These are phyloP conservation scores for Pestalotiopsis sp. DNA, from an alignment of 2,329 filamentous ascomycete species.

Conservation along the genomic window DNA sequence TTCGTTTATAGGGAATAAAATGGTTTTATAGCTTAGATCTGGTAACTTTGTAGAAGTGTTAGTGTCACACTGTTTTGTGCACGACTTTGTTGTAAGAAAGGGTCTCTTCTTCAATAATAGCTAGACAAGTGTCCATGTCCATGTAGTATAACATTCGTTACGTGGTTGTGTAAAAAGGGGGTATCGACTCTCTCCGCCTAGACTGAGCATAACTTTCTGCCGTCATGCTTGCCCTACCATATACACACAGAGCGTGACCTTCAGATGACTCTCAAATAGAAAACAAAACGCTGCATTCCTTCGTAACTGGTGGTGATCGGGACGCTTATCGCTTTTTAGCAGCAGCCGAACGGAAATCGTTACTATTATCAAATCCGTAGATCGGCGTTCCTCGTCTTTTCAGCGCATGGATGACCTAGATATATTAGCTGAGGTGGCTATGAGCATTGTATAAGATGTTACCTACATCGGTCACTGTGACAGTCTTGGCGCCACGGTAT, in stretches of 20 bases:
- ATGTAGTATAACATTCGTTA: not conserved
- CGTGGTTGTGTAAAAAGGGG: not conserved
- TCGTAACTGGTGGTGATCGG: not conserved
- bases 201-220: conserved; percentile 6
- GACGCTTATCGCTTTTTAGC: not conserved
- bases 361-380: conserved; percentile 59
- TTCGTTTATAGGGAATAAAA: conserved; percentile 2
- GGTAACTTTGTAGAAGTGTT: not conserved
- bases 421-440: conserved; percentile 12
- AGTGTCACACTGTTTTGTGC: not conserved
- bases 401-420: conserved; percentile 57
- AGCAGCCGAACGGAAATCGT: conserved; percentile 20
- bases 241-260: not conserved
- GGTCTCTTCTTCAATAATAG: not conserved
- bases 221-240: not conserved
- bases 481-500: conserved; percentile 59
- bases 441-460: not conserved
- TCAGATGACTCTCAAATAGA: not conserved
- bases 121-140: not conserved
- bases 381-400: conserved; percentile 52
- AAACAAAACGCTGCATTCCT: not conserved
- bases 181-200: not conserved
- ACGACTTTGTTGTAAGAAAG: not conserved
- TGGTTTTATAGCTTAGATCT: not conserved
- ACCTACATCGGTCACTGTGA: conserved; percentile 64